Evolutionary conservation across 345 rosid species (phyloP), one percentile per base, ranked within the genome.

Genomic region (Brassica nigra): DNA sequence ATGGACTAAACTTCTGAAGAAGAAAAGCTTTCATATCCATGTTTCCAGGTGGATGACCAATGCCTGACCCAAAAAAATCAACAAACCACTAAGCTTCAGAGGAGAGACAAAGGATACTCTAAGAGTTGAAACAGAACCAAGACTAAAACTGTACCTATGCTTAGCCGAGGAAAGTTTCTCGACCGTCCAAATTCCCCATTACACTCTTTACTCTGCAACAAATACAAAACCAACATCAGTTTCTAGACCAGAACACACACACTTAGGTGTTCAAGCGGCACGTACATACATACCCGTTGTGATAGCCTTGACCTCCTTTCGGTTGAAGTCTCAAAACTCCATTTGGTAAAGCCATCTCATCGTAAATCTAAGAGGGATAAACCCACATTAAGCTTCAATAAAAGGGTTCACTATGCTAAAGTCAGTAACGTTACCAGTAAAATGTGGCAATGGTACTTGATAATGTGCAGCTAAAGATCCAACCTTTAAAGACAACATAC

Each of bases 1-100:
- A 80, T 6, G 86, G 57, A 75, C 97, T 95, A 78, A 95, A 92
- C 74, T 90, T 90, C 81, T 91, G 97, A 44, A 95, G 84, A 76
- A 91, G 97, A 80, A 85, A 95, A 77, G 99, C 97, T 85, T 86
- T 92, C 91, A 91, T 84, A 86, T 95, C 97, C 95, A 95, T 95
- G 47, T 80, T 82, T 61, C 97, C 99, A 6, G 97, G 97, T 73
- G 97, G 94, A 69, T 89, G 90, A 81, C 97, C 97, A 73, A 95
- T 88, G 57, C 99, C 97, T 92, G 84, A 78, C 52, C 52, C n/a
- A n/a, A 18, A 70, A 70, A 37, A 62, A 5, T 23, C 63, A 66
- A 65, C 29, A 76, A 31, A 20, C 27, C 55, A 20, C 52, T 31
- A 76, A 76, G n/a, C 28, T 15, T 42, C 2, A 71, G 47, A 71